A percentile compares a stretch with the other conserved stretches of the same genome.
These are phyloP conservation scores for Calocybe gangraenosa DNA, from an alignment of 768 basidiomycete species.

Conservation along the genomic window DNA sequence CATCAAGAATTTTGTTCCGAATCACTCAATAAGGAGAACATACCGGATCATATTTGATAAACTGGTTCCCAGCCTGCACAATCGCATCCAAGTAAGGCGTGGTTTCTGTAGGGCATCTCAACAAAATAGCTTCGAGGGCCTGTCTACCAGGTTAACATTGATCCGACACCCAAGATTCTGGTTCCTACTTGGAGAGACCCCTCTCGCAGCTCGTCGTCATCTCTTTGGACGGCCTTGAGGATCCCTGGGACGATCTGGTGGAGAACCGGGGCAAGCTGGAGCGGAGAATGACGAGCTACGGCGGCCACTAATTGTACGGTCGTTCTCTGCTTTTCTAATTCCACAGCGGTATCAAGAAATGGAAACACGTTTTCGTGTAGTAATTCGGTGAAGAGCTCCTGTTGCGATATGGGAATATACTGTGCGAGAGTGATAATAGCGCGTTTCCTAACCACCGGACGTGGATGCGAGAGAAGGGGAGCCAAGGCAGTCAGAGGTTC, in stretches of 20 bases:
- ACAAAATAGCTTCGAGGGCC: conserved; percentile 82
- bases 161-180: conserved; percentile 2
- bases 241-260: conserved; percentile 66
- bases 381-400: conserved; percentile 57
- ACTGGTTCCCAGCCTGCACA: conserved; percentile 65
- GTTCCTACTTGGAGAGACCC: conserved; percentile 63
- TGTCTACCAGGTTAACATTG: conserved; percentile 22
- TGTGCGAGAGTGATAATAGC: conserved; percentile 84
- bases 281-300: conserved; percentile 70
- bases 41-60: conserved; percentile 94
- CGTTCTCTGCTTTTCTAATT: conserved; percentile 68
- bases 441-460: conserved; percentile 89
- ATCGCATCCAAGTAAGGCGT: conserved; percentile 68
- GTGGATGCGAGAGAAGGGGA: conserved; percentile 67
- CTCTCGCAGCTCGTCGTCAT: conserved; percentile 84
- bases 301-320: conserved; percentile 78
- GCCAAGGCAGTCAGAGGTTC: conserved; percentile 65
- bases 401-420: conserved; percentile 70
- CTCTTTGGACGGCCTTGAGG: conserved; percentile 60
- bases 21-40: neutral
- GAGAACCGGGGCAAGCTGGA: conserved; percentile 58
- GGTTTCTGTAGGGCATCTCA: conserved; percentile 82
- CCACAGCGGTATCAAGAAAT: conserved; percentile 46
- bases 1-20: neutral
- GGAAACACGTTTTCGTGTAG: conserved; percentile 58